Evolutionary conservation across 139 green algal species (phyloP).

Genomic region (Raphidocelis subcapitata): DNA sequence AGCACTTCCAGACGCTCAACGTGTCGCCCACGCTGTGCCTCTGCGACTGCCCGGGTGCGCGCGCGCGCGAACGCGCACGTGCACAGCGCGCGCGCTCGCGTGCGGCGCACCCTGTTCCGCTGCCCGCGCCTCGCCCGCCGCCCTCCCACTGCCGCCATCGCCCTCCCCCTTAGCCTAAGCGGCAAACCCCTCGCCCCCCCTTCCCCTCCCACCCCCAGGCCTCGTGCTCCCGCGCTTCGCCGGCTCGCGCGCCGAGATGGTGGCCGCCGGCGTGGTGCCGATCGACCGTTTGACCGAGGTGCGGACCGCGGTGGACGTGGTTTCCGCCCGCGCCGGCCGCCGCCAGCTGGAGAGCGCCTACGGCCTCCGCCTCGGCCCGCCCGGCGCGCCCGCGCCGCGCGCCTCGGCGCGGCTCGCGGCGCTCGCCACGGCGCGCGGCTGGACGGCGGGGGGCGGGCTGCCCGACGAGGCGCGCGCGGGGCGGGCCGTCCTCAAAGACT

Average conservation of each 20-base stretch:
- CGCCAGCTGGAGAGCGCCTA: slow-evolving; percentile 76
- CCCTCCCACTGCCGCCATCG: too few species aligned
- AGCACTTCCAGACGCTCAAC: slow-evolving; percentile 98
- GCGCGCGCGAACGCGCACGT: too few species aligned
- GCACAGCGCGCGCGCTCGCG: too few species aligned
- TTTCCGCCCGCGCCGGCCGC: slow-evolving; percentile 53
- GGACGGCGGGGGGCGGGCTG: slow-evolving; percentile 67
- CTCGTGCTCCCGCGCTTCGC: slow-evolving; percentile 95
- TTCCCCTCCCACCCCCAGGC: slow-evolving; percentile 40
- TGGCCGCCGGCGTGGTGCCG: slow-evolving; percentile 94
- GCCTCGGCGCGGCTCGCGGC: slow-evolving; percentile 47
- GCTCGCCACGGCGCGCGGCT: slow-evolving; percentile 65
- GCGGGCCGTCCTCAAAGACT: slow-evolving; percentile 88
- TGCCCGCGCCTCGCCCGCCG: too few species aligned
- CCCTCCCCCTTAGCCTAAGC: too few species aligned
- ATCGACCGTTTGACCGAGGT: slow-evolving; percentile 96
- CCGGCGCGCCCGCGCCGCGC: slow-evolving; percentile 32
- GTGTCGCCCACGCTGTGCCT: slow-evolving; percentile 75
- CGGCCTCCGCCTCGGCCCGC: slow-evolving; percentile 62
- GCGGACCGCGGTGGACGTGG: slow-evolving; percentile 67
- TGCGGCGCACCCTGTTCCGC: too few species aligned
- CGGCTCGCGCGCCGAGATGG: slow-evolving; percentile 91
- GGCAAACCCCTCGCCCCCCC: too few species aligned
- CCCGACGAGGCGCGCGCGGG: slow-evolving; percentile 86
- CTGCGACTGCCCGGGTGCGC: slow-evolving; percentile 82